Evolutionary conservation across 2,329 filamentous ascomycete species (phyloP), one percentile per base, ranked within the genome.

Genomic region (Pleurostoma richardsiae): DNA sequence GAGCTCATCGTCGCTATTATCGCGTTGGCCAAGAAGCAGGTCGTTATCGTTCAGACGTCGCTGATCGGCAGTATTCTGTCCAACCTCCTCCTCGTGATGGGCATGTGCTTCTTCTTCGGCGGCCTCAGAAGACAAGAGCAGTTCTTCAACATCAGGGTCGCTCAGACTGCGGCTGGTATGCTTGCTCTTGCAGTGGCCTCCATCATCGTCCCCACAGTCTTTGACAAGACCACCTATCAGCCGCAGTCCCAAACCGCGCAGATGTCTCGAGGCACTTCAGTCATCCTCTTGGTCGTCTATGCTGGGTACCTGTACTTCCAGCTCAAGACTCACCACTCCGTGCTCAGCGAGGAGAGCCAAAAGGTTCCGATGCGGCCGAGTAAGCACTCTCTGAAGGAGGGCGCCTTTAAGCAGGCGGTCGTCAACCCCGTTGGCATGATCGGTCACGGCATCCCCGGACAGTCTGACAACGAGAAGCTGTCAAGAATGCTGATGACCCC

Each of bases 51-150:
- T 5, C 90, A 96, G 66, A 95, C 91, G 0, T 96, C 91, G 0
- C 74, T 97, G 29, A 88, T 96, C 52, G 91, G 91, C 47, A 91
- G 86, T 65, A 95, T 96, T 64, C 73, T 96, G 27, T 96, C 90
- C 39, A 96, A 96, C 62, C 67, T 97, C 49, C 78, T 96, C 4
- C 79, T 96, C 10, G 89, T 96, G 44, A 73, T 96, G 73, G 91
- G 90, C 47, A 95, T 91, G 82, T 94, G 85, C 63, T 96, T 95
- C 74, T 94, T 95, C 71, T 85, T 88, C 50, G 90, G 89, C 43
- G 90, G 90, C 4, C 64, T 95, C 55, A 84, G 86, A 49, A 82
- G 91, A 29, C 61, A 79, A 29, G 87, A 95, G 62, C 92, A 96
- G 64, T 85, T 82, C 65, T 97, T 96, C 78, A 96, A 96, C 71